Conservation (phyloP, 2,329 filamentous ascomycete genomes). For the Talaromyces piceae region DNA sequence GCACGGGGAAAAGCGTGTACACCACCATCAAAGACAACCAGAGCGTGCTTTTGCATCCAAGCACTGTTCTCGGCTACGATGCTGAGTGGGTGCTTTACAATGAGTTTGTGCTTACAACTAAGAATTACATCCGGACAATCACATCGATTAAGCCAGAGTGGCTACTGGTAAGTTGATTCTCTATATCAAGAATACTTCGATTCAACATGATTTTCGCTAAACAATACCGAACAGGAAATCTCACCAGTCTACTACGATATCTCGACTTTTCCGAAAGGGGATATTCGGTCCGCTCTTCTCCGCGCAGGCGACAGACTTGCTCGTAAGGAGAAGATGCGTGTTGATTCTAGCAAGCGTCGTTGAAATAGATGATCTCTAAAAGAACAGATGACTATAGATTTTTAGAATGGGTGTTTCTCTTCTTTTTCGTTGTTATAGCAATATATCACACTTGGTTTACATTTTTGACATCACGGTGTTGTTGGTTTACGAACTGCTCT, state of each 20-base stretch:
- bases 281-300: constrained; percentile 63
- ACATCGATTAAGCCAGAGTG: constrained; percentile 90
- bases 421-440: background rate
- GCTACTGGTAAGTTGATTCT: constrained; percentile 63
- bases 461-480: too few species aligned
- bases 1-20: constrained; percentile 74
- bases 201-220: too few species aligned
- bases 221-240: too few species aligned
- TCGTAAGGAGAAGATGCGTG: constrained; percentile 45
- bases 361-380: constrained; percentile 15
- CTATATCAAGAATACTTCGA: background rate
- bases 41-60: constrained; percentile 85
- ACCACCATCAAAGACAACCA: constrained; percentile 95
- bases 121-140: constrained; percentile 95
- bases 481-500: too few species aligned
- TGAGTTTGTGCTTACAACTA: constrained; percentile 94
- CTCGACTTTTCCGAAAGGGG: constrained; percentile 71
- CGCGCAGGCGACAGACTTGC: constrained; percentile 49
- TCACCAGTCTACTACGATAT: constrained; percentile 90
- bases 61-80: constrained; percentile 78
- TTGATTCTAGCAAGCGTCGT: constrained; percentile 26
- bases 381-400: background rate
- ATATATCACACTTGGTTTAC: background rate
- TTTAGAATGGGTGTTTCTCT: background rate
- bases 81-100: constrained; percentile 98